A percentile compares a stretch with the other conserved stretches of the same genome.
These are phyloP conservation scores for Penicillium sp. DNA, from an alignment of 2,329 filamentous ascomycete species.

Conservation along the genomic window DNA sequence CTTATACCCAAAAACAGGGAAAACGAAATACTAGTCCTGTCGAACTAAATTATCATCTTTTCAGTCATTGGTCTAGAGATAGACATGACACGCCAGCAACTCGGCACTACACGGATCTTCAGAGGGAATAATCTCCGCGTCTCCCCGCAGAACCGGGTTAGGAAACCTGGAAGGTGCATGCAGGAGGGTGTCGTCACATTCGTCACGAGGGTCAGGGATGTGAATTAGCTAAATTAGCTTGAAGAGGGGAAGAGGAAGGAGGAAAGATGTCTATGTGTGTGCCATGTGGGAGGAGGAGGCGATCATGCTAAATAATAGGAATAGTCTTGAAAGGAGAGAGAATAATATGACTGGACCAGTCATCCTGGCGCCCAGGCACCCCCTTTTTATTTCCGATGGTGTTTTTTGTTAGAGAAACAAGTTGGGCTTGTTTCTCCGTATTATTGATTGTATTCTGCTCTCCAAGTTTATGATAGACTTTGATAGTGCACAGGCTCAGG, in stretches of 20 bases:
- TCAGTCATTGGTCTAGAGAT: slow-evolving; percentile 8
- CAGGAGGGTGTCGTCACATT: slow-evolving; percentile 9
- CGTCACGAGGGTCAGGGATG: slow-evolving; percentile 12
- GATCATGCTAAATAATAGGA: slow-evolving; percentile 14
- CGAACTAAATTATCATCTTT: slow-evolving; percentile 1
- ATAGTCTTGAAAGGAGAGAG: background rate
- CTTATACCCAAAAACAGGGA: slow-evolving; percentile 7
- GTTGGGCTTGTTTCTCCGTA: background rate
- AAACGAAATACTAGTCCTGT: background rate
- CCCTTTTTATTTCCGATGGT: slow-evolving; percentile 4
- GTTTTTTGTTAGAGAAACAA: background rate
- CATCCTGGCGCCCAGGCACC: slow-evolving; percentile 8
- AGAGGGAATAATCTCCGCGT: slow-evolving; percentile 14
- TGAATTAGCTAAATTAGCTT: background rate
- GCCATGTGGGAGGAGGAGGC: background rate
- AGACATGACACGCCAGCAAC: slow-evolving; percentile 1
- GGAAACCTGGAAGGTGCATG: slow-evolving; percentile 1
- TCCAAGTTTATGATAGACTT: too few species aligned
- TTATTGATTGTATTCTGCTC: background rate
- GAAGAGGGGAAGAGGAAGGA: background rate
- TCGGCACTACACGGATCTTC: slow-evolving; percentile 1
- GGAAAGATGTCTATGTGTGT: too few species aligned
- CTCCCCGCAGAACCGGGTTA: slow-evolving; percentile 7
- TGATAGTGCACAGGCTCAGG: slow-evolving; percentile 10
- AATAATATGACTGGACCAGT: background rate